These are phyloP conservation scores for Fusarium albidum DNA, from an alignment of 2,329 filamentous ascomycete species.

Conservation along the genomic window DNA sequence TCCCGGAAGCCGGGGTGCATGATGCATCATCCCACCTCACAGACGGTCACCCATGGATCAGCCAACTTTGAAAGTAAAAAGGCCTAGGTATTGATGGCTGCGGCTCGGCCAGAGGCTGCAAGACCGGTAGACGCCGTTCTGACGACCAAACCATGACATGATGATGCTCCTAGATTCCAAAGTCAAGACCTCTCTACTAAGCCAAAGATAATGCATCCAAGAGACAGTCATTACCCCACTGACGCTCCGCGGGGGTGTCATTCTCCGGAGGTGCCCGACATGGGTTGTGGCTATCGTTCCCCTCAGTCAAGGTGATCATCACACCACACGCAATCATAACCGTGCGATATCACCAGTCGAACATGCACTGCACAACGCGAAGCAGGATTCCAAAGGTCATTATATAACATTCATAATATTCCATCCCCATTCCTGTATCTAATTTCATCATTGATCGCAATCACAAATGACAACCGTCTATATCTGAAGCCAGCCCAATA, in stretches of 20 bases:
- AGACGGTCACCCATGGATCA: background rate
- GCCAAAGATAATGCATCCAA: background rate
- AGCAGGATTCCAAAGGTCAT: background rate
- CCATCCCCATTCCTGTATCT: background rate
- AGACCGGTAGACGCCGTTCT: slow-evolving; percentile 1
- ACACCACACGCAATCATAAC: slow-evolving; percentile 34
- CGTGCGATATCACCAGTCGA: slow-evolving; percentile 18
- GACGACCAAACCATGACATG: slow-evolving; percentile 14
- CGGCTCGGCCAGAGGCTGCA: background rate
- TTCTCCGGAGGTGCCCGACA: slow-evolving; percentile 28
- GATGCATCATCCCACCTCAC: slow-evolving; percentile 4
- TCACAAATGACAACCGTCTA: background rate
- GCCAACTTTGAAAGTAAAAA: background rate
- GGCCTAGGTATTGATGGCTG: slow-evolving; percentile 15
- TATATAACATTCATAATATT: slow-evolving; percentile 28
- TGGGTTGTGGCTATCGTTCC: slow-evolving; percentile 21
- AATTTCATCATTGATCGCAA: slow-evolving; percentile 7
- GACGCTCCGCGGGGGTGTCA: background rate
- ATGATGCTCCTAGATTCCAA: too few relatives aligned
- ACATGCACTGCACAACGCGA: slow-evolving; percentile 12
- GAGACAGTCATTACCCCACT: background rate
- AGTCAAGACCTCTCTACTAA: background rate
- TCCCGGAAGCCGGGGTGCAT: slow-evolving; percentile 23
- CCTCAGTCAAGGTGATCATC: slow-evolving; percentile 27
- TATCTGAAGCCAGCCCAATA: background rate